A percentile compares a stretch with the other conserved stretches of the same genome.
phyloP scores from a whole-genome alignment of 2,329 filamentous ascomycete species.

The Ceratocystis albifundus region DNA sequence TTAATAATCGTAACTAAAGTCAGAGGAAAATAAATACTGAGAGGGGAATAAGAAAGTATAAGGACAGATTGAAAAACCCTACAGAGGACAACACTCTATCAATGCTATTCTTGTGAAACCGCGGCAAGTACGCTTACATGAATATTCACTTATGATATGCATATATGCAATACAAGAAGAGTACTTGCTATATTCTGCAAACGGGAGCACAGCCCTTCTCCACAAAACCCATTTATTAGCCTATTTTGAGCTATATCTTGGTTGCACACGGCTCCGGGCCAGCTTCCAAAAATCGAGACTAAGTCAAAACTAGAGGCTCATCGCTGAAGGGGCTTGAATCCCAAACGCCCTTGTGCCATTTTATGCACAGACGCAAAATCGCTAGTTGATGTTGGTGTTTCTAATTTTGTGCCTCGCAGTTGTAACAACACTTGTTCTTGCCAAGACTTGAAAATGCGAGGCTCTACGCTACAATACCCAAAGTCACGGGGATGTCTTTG shows the following conservation, averaged over 20 bases:
- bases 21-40: neutral
- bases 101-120: neutral
- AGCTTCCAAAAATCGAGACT: too few relatives aligned
- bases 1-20: neutral
- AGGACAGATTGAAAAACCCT: too few relatives aligned
- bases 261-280: neutral
- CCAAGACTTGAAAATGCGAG: neutral
- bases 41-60: neutral
- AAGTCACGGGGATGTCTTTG: neutral
- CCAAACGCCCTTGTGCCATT: neutral
- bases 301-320: neutral
- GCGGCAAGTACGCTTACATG: neutral
- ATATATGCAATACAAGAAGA: neutral
- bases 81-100: neutral
- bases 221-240: neutral
- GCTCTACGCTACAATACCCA: neutral
- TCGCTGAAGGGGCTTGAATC: neutral
- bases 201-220: neutral
- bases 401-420: neutral
- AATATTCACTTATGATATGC: neutral
- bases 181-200: too few relatives aligned
- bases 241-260: constrained; percentile 9
- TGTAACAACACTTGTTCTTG: neutral
- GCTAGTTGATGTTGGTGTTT: neutral
- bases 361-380: neutral